Conservation (phyloP, 495 filamentous ascomycete genomes). For the Podospora pseudocomata region DNA sequence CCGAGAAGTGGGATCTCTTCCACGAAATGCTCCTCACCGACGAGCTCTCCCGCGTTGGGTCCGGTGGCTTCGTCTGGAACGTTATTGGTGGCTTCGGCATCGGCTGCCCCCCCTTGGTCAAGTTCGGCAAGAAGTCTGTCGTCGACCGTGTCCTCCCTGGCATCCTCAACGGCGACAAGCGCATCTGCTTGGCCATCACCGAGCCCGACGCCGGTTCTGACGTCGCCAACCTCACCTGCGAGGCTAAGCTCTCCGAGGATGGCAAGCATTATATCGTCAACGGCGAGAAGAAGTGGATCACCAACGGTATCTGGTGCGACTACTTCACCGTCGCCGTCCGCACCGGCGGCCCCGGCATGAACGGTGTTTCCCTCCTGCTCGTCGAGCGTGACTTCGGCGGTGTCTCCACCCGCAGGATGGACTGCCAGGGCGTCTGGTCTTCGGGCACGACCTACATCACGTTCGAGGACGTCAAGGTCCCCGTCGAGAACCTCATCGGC, state of each 20-base stretch:
- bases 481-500: slow-evolving; percentile 94
- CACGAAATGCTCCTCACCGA: slow-evolving; percentile 95
- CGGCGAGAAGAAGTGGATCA: slow-evolving; percentile 99
- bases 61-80: slow-evolving; percentile 98
- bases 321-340: slow-evolving; percentile 98
- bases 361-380: slow-evolving; percentile 82
- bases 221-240: slow-evolving; percentile 91
- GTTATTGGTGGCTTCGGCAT: slow-evolving; percentile 93
- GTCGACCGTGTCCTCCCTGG: slow-evolving; percentile 73
- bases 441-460: slow-evolving; percentile 95
- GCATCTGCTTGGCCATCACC: slow-evolving; percentile 70
- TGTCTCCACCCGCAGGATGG: slow-evolving; percentile 90
- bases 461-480: slow-evolving; percentile 97
- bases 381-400: slow-evolving; percentile 74
- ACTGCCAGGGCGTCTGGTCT: slow-evolving; percentile 96
- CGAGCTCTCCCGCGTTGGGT: slow-evolving; percentile 82
- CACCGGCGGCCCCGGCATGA: slow-evolving; percentile 83
- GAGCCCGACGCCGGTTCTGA: slow-evolving; percentile 62
- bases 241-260: slow-evolving; percentile 87
- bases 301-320: slow-evolving; percentile 92
- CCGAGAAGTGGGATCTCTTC: slow-evolving; percentile 96
- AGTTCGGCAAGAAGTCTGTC: slow-evolving; percentile 86
- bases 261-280: slow-evolving; percentile 99
- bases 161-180: slow-evolving; percentile 87
- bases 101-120: slow-evolving; percentile 84